These are phyloP conservation scores for Tetradesmus obliquus DNA, from an alignment of 139 green algal species.

Conservation along the genomic window DNA sequence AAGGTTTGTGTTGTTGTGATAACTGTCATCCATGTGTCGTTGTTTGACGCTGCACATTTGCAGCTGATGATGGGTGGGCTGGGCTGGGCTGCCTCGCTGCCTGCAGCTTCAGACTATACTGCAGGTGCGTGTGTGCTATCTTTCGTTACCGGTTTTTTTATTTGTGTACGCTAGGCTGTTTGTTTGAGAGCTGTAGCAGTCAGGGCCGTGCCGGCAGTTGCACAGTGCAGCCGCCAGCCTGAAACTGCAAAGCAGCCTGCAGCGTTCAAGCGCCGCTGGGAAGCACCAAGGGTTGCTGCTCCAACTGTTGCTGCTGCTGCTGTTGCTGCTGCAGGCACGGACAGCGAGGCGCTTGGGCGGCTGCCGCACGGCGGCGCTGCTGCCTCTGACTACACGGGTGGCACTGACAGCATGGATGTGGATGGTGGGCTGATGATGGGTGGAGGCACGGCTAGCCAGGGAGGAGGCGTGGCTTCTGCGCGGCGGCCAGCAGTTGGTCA, in stretches of 20 bases:
- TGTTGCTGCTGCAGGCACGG: not conserved
- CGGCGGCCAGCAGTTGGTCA: not conserved
- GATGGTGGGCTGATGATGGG: not conserved
- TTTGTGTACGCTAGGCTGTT: too few relatives aligned
- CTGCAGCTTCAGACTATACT: constrained; percentile 11
- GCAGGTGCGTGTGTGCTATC: not conserved
- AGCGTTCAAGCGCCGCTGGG: too few relatives aligned
- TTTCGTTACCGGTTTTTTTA: too few relatives aligned
- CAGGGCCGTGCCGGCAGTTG: too few relatives aligned
- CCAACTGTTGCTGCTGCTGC: not conserved
- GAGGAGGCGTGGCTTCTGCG: not conserved
- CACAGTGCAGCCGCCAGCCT: too few relatives aligned
- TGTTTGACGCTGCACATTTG: not conserved
- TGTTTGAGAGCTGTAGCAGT: too few relatives aligned
- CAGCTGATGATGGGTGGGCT: not conserved
- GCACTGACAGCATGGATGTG: constrained; percentile 31
- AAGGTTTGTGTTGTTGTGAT: too few relatives aligned
- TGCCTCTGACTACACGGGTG: constrained; percentile 22
- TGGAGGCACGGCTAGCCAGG: not conserved
- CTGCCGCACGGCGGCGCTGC: not conserved
- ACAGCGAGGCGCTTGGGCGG: constrained; percentile 28
- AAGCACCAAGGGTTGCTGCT: too few relatives aligned
- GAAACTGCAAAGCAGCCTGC: too few relatives aligned
- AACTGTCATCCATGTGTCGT: too few relatives aligned
- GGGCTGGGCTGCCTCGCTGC: not conserved